Percentiles rank a stretch among this genome's conserved stretches.
Conservation (phyloP, 495 filamentous ascomycete genomes). For the Neurospora sp. region DNA sequence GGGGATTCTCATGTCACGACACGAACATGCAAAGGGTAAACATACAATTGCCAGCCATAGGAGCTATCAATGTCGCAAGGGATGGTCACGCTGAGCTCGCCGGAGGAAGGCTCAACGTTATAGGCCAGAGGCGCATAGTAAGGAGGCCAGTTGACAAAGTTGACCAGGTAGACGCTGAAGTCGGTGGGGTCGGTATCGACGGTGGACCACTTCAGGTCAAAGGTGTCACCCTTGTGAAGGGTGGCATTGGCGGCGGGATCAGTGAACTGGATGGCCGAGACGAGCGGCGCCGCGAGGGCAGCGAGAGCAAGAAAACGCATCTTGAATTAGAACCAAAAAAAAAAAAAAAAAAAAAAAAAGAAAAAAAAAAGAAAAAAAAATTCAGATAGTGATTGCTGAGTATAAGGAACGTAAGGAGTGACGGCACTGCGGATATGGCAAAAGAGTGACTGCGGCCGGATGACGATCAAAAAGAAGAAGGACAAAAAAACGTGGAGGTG, state of each 20-base stretch:
- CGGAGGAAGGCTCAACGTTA: constrained; percentile 24
- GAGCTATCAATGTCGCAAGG: constrained; percentile 31
- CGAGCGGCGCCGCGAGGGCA: constrained; percentile 22
- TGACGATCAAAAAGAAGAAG: constrained; percentile 2
- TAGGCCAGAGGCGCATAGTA: constrained; percentile 29
- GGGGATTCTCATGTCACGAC: background rate
- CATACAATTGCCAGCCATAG: constrained; percentile 36
- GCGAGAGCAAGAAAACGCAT: constrained; percentile 19
- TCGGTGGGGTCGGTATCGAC: constrained; percentile 37
- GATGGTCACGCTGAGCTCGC: constrained; percentile 25
- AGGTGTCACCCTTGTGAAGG: constrained; percentile 26
- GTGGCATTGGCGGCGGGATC: constrained; percentile 22
- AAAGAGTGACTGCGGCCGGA: background rate
- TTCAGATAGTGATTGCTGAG: background rate
- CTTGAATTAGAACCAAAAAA: constrained; percentile 1
- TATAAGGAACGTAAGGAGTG: background rate
- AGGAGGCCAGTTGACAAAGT: constrained; percentile 42
- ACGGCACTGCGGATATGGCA: background rate
- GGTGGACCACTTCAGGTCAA: constrained; percentile 29
- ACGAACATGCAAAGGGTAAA: background rate
- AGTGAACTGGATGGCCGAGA: constrained; percentile 22
- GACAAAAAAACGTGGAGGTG: background rate
- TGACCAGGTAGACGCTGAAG: constrained; percentile 39
- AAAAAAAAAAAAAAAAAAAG: background rate
- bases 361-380: background rate